Evolutionary conservation across 352 stramenopile genomes (phyloP).

Genomic region (Detonula confervacea): DNA sequence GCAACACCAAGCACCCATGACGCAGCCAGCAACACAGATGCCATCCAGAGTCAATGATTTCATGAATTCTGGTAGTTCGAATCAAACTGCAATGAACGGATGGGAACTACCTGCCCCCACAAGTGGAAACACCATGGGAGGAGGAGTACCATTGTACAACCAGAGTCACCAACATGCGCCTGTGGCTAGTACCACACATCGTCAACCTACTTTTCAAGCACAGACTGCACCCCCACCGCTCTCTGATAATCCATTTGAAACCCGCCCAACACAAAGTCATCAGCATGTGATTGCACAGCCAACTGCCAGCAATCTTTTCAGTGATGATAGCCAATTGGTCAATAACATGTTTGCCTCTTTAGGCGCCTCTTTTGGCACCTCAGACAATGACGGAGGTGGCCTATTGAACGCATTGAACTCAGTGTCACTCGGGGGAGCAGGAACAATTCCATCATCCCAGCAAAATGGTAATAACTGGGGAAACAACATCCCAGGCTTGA

Average conservation of each 20-base stretch:
- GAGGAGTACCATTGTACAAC: slow-evolving; percentile 22
- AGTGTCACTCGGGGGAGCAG: slow-evolving; percentile 32
- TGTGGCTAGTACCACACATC: not conserved
- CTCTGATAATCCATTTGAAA: slow-evolving; percentile 35
- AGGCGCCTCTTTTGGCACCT: slow-evolving; percentile 28
- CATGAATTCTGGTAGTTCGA: slow-evolving; percentile 16
- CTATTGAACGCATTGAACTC: slow-evolving; percentile 55
- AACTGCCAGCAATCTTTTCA: slow-evolving; percentile 20
- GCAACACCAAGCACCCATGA: not conserved
- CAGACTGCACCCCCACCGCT: slow-evolving; percentile 5
- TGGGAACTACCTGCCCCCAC: slow-evolving; percentile 29
- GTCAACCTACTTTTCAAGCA: slow-evolving; percentile 30
- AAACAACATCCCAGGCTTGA: slow-evolving; percentile 32
- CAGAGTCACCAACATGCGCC: slow-evolving; percentile 21
- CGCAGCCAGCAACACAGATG: not conserved
- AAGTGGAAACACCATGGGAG: slow-evolving; percentile 21
- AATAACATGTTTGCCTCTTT: slow-evolving; percentile 61
- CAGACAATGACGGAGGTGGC: slow-evolving; percentile 30
- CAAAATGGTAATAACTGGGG: slow-evolving; percentile 28
- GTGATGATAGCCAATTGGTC: slow-evolving; percentile 57
- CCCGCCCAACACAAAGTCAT: slow-evolving; percentile 15
- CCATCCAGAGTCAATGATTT: slow-evolving; percentile 34
- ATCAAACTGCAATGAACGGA: slow-evolving; percentile 33
- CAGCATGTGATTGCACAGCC: slow-evolving; percentile 1
- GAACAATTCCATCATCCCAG: not conserved